These are phyloP conservation scores for Triticum urartu DNA, from an alignment of 176 grass and related monocot species.

Conservation along the genomic window DNA sequence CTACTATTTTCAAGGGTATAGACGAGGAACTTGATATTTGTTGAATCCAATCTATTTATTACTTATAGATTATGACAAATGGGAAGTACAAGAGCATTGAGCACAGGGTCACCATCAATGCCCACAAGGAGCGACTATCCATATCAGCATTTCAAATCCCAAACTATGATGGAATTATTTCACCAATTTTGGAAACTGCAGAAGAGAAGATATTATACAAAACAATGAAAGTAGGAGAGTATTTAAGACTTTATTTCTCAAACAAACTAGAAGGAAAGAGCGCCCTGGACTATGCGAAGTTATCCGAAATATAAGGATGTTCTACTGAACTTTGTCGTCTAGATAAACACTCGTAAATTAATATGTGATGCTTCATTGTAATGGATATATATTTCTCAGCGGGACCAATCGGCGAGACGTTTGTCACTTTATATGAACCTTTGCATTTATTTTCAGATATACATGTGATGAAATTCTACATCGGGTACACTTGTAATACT, in stretches of 20 bases:
- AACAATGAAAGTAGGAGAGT: background rate
- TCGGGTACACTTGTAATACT: no score
- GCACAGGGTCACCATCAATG: constrained; percentile 43
- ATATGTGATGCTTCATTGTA: background rate
- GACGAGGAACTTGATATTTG: background rate
- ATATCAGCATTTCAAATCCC: constrained; percentile 26
- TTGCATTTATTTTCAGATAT: no score
- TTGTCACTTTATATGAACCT: no score
- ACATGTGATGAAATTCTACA: no score
- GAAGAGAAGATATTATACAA: background rate
- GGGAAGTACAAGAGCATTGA: constrained; percentile 54
- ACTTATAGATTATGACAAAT: constrained; percentile 38
- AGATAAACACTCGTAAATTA: background rate
- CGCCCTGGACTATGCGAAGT: constrained; percentile 2
- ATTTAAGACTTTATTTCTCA: background rate
- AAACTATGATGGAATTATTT: background rate
- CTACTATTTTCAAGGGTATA: background rate
- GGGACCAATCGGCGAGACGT: no score
- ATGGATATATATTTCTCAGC: no score
- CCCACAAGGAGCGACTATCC: constrained; percentile 34
- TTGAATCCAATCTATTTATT: background rate
- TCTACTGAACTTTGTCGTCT: background rate
- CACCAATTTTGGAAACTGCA: background rate
- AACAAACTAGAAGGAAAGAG: constrained; percentile 30
- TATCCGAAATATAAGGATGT: background rate